Evolutionary conservation across 495 filamentous ascomycete species (phyloP).

Genomic region (Aspergillus sclerotiicarbonarius): DNA sequence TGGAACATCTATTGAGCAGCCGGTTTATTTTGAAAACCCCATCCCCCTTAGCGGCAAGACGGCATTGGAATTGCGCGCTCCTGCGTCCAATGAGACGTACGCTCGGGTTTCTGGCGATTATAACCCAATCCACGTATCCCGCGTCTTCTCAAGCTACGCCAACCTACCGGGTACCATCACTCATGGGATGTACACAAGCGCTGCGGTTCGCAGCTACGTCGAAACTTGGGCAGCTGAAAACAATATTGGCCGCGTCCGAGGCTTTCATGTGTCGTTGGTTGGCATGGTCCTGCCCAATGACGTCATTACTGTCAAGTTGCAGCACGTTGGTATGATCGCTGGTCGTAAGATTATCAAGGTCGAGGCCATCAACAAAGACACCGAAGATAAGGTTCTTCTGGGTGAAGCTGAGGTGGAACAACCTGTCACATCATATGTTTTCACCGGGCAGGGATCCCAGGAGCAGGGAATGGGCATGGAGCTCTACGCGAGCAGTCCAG

Average conservation of each 20-base stretch:
- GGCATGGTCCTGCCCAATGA: conserved; percentile 99
- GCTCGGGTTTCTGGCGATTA: conserved; percentile 96
- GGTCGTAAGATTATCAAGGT: conserved; percentile 99
- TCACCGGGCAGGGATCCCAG: conserved; percentile 96
- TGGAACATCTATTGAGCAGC: conserved; percentile 91
- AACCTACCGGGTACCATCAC: conserved; percentile 95
- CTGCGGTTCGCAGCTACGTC: conserved; percentile 94
- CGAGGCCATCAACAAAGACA: conserved; percentile 88
- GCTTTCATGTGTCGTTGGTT: conserved; percentile 90
- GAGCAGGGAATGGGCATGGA: conserved; percentile 99
- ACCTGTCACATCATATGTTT: conserved; percentile 95
- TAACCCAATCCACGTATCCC: conserved; percentile 98
- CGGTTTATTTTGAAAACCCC: conserved; percentile 93
- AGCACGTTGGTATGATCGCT: conserved; percentile 96
- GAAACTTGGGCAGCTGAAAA: conserved; percentile 99
- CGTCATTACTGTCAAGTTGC: conserved; percentile 85
- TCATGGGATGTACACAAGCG: conserved; percentile 98
- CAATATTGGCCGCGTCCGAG: conserved; percentile 93
- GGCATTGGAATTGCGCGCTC: conserved; percentile 79
- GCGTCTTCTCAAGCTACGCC: conserved; percentile 92
- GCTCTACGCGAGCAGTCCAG: conserved; percentile 84
- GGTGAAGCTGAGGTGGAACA: conserved; percentile 98
- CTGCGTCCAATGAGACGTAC: conserved; percentile 97
- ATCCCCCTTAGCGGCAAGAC: conserved; percentile 94
- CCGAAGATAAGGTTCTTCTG: conserved; percentile 89